phyloP scores from a whole-genome alignment of 2,329 filamentous ascomycete genomes.

The Ceratocystis destructans region DNA sequence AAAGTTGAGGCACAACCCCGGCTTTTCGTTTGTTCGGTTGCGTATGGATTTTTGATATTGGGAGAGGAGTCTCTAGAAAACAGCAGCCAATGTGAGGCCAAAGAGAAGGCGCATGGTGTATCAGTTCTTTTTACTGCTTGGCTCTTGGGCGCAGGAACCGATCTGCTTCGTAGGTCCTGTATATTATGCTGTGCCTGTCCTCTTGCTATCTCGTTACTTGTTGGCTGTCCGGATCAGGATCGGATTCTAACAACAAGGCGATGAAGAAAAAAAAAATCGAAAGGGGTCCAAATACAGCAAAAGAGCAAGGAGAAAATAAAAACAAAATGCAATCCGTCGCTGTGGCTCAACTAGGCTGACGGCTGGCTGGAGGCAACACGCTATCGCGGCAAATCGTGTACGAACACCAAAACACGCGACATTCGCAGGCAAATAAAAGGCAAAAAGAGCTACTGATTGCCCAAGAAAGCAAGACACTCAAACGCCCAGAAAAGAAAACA shows the following conservation, averaged over 20 bases:
- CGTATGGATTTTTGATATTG: neutral
- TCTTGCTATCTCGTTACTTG: neutral
- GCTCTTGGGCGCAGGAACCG: neutral
- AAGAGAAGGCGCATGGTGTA: neutral
- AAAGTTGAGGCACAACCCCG: neutral
- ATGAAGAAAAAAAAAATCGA: neutral
- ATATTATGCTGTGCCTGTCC: neutral
- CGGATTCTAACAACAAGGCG: neutral
- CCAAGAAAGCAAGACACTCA: neutral
- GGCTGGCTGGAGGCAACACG: neutral
- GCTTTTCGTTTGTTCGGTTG: neutral
- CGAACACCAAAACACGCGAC: neutral
- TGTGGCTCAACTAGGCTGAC: neutral
- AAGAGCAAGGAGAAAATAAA: neutral
- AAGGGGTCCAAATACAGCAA: too few relatives aligned
- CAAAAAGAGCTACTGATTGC: neutral
- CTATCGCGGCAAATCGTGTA: neutral
- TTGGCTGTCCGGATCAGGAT: neutral
- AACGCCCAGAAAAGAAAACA: neutral
- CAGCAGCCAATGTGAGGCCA: neutral
- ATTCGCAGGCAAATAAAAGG: neutral
- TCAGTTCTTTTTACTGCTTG: neutral
- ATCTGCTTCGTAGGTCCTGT: neutral
- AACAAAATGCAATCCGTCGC: neutral
- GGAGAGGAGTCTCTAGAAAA: conserved; percentile 4